A percentile compares a stretch with the other conserved stretches of the same genome.
phyloP scores from a whole-genome alignment of 2,329 filamentous ascomycete species.

The Talaromyces sp. region DNA sequence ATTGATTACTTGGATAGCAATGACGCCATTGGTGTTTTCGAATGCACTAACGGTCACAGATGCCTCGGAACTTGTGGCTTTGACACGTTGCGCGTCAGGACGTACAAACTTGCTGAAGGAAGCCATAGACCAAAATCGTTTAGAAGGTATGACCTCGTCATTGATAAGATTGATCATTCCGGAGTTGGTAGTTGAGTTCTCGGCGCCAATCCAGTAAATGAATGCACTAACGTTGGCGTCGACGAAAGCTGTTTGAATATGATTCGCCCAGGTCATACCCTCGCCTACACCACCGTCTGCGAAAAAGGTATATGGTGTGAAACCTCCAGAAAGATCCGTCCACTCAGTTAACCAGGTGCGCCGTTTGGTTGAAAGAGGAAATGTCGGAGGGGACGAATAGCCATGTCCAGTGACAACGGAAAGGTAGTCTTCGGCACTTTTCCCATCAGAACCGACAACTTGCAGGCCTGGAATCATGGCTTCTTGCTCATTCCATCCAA shows the following conservation, averaged over 20 bases:
- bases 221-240: constrained; percentile 51
- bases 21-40: constrained; percentile 32
- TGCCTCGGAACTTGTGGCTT: constrained; percentile 26
- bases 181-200: constrained; percentile 39
- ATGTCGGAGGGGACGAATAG: constrained; percentile 42
- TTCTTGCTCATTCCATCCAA: constrained; percentile 41
- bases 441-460: constrained; percentile 21
- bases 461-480: constrained; percentile 39
- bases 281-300: constrained; percentile 47
- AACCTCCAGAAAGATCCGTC: constrained; percentile 46
- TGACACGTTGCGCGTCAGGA: constrained; percentile 39
- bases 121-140: constrained; percentile 43
- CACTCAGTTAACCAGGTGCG: constrained; percentile 55
- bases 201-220: constrained; percentile 54
- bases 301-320: constrained; percentile 48
- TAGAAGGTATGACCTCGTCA: constrained; percentile 33
- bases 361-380: constrained; percentile 41
- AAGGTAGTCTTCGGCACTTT: constrained; percentile 36
- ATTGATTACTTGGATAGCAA: constrained; percentile 32
- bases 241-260: constrained; percentile 51
- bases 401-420: constrained; percentile 44
- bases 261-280: constrained; percentile 56
- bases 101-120: constrained; percentile 39
- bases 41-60: constrained; percentile 26
- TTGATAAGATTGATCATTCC: constrained; percentile 36